Base-by-base conservation (phyloP, 768 basidiomycete species). In the Hericium coralloides region DNA sequence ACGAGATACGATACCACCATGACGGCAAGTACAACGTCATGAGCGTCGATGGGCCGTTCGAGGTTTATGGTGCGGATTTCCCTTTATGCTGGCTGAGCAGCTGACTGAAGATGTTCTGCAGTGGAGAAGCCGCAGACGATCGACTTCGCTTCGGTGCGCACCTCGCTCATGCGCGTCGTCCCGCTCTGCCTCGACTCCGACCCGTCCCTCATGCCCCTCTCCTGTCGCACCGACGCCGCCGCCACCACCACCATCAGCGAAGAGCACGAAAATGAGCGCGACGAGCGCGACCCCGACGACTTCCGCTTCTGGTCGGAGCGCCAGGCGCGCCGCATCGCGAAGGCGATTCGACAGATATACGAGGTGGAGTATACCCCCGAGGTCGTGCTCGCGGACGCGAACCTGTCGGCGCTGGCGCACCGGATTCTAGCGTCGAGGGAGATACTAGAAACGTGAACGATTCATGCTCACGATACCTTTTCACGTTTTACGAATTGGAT, bases 1-100 rank as follows among this genome's bases (percentile, higher is more conserved):
- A 98, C 67, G 97, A 99, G 88, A 76, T 88, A 58, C 85, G 92
- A 3, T 95, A 94, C 67, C 97, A 99, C 65, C 95, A 98, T 66
- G 92, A 97, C 69, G 94, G 93, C 50, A 98, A 95, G 69, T 90
- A 99, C 72, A 97, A 94, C 69, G 97, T 98, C 56, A 88, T 98
- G 81, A 82, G 84, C 54, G 66, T 87, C 53, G 84, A 89, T 50
- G 89, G 86, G 2, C 92, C 93, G 8, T 74, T 98, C 57, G 92
- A 97, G 67, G 85, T 99, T 36, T 91, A 84, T 59, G 89, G 95
- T 93, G 60, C 56, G 88, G 73, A 9, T 26, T 12, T n/a, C 3
- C 1, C 3, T 12, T 4, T 17, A 26, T 53, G 25, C 37, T 43
- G 39, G 12, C 6, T 18, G 37, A 61, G 41, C 53, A 31, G 31